Evolutionary conservation across 2,329 filamentous ascomycete species (phyloP).

Genomic region (Alternaria rosae): DNA sequence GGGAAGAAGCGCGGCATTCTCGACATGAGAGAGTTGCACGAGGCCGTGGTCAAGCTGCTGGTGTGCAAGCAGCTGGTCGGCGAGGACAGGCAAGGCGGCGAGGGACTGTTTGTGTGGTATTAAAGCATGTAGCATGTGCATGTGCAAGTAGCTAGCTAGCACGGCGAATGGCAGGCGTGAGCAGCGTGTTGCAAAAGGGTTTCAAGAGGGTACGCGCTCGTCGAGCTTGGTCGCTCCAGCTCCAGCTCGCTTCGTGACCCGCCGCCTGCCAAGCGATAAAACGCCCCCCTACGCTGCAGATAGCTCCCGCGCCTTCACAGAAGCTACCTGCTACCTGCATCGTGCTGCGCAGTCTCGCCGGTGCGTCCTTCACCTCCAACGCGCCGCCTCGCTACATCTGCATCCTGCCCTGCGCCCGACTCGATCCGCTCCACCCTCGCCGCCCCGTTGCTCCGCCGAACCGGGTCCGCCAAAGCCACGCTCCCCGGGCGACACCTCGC

Average conservation of each 20-base stretch:
- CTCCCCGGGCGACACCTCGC: slow-evolving; percentile 32
- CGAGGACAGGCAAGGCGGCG: slow-evolving; percentile 35
- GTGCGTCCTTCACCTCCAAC: slow-evolving; percentile 20
- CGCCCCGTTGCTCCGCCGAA: slow-evolving; percentile 31
- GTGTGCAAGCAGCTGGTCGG: slow-evolving; percentile 71
- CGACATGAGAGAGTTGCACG: slow-evolving; percentile 92
- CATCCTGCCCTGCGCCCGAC: slow-evolving; percentile 10
- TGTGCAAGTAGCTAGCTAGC: slow-evolving; percentile 8
- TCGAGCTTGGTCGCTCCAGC: slow-evolving; percentile 13
- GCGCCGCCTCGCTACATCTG: slow-evolving; percentile 13
- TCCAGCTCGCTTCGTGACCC: slow-evolving; percentile 43
- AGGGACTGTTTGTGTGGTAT: slow-evolving; percentile 45
- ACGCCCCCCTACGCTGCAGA: slow-evolving; percentile 45
- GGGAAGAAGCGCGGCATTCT: slow-evolving; percentile 92
- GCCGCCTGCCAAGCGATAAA: slow-evolving; percentile 47
- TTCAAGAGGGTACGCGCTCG: slow-evolving; percentile 39
- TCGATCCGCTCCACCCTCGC: slow-evolving; percentile 18
- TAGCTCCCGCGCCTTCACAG: slow-evolving; percentile 33
- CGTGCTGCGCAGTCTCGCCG: slow-evolving; percentile 23
- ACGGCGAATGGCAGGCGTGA: slow-evolving; percentile 28
- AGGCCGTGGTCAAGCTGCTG: slow-evolving; percentile 79
- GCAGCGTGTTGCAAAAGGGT: slow-evolving; percentile 36
- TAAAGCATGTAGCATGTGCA: slow-evolving; percentile 17
- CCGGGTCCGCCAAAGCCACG: slow-evolving; percentile 32
- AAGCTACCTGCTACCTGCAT: slow-evolving; percentile 31